phyloP scores from a whole-genome alignment of 768 basidiomycete species.

The Boletus huronensis region DNA sequence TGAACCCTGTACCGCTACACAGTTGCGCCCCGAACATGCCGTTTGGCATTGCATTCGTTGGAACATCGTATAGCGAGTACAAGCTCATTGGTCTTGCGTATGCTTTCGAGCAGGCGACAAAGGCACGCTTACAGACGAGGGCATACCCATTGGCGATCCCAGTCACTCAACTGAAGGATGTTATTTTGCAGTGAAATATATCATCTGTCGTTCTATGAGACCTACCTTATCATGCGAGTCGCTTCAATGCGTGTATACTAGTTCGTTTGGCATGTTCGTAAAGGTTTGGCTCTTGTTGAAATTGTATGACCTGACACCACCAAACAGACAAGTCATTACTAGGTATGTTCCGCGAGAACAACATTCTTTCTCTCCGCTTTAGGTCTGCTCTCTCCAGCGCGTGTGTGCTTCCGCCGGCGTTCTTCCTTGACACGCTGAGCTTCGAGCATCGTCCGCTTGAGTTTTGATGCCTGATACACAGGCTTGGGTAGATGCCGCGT shows the following conservation, averaged over 20 bases:
- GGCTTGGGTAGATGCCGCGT: conserved; percentile 84
- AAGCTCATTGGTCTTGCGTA: conserved; percentile 55
- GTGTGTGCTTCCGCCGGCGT: conserved; percentile 83
- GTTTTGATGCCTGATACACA: conserved; percentile 81
- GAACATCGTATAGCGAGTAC: conserved; percentile 59
- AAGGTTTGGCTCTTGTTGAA: not conserved
- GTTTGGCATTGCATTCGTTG: conserved; percentile 60
- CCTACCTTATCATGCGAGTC: conserved; percentile 1
- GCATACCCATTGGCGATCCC: conserved; percentile 55
- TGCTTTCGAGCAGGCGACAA: conserved; percentile 65
- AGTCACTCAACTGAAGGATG: conserved; percentile 44
- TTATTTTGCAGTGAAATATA: conserved; percentile 20
- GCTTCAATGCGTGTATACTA: conserved; percentile 1
- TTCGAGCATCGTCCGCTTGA: conserved; percentile 93
- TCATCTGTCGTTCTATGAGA: not conserved
- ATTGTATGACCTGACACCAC: conserved; percentile 6
- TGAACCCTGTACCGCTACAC: conserved; percentile 41
- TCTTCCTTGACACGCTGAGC: conserved; percentile 90
- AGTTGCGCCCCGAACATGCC: conserved; percentile 45
- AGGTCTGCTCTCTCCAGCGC: conserved; percentile 82
- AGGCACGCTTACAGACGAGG: conserved; percentile 44
- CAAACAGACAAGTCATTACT: conserved; percentile 18
- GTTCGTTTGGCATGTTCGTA: not conserved
- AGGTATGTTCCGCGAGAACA: conserved; percentile 73
- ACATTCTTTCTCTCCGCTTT: conserved; percentile 88